Evolutionary conservation across 164 flowering plant genomes (phyloP), one percentile per base, ranked within the genome.

Genomic region (Nymphaea colorata): DNA sequence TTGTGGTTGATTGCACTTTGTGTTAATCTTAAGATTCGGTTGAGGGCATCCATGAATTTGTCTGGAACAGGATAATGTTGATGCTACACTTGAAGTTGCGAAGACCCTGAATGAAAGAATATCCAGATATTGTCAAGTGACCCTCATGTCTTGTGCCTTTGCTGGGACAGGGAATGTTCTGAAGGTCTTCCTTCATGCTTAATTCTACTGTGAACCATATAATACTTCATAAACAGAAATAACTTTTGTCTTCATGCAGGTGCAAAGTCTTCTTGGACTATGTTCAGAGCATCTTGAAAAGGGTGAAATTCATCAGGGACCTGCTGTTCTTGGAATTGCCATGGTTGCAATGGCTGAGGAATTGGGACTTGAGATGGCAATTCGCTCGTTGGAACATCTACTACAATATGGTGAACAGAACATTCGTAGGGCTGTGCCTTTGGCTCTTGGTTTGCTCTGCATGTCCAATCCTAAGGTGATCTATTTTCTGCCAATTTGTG

Each of bases 271-370:
- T 76, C 82, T 95, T 59, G 98, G 95, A 70, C 93, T 89, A 65
- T 95, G 98, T 79, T 87, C 93, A 5, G 85, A 89, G 67, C 99
- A 90, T 80, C 93, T 90, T 68, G 98, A 92, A 68, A 92, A 90
- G 78, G 89, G 89, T 68, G 97, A 90, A 80, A 83, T 82, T 61
- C 93, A 87, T 76, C 99, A 95, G 71, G 99, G 97, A 42, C 97
- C 99, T 68, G 98, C 99, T 74, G 97, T 95, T 53, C 89, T 95
- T 70, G 99, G 99, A 57, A 86, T 92, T 80, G 99, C 98, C 67
- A 88, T 95, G 91, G 89, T 95, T 6, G 93, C 99, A 64, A 93
- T 95, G 99, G 97, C 97, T 59, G 99, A 95, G 79, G 99, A 95
- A 72, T 71, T 95, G 68, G 98, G 99, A 45, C 74, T 87, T 76